A percentile compares a stretch with the other conserved stretches of the same genome.
These are phyloP conservation scores for Parietichytrium sp. DNA, from an alignment of 108 stramenopile genomes.

Conservation along the genomic window DNA sequence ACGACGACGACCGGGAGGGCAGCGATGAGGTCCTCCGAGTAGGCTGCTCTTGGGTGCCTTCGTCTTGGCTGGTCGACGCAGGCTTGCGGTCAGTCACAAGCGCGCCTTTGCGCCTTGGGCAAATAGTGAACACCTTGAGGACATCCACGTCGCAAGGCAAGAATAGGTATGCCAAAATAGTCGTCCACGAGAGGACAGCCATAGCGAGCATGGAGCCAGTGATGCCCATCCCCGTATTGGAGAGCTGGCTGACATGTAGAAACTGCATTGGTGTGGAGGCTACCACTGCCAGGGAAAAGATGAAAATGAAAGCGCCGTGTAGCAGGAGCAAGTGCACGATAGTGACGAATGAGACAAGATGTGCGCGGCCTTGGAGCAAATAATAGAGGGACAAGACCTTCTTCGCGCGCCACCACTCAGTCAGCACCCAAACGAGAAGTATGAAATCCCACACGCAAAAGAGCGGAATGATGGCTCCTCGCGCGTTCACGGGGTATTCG, in stretches of 20 bases:
- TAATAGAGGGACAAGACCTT: constrained; percentile 17
- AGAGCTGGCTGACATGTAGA: background rate
- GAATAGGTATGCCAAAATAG: background rate
- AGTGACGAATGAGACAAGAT: background rate
- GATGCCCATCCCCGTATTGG: background rate
- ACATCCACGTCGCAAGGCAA: constrained; percentile 15
- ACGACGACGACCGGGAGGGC: no score
- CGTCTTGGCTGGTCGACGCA: no score
- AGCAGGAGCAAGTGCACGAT: background rate
- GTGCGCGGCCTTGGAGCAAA: constrained; percentile 19
- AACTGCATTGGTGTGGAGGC: background rate
- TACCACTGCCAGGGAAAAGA: background rate
- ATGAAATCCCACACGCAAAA: constrained; percentile 26
- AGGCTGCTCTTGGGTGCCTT: no score
- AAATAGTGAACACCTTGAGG: no score
- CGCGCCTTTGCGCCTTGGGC: no score
- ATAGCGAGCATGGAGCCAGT: background rate
- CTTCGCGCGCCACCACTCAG: background rate
- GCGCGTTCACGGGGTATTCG: background rate
- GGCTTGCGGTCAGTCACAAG: no score
- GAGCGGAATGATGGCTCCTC: background rate
- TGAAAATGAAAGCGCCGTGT: background rate
- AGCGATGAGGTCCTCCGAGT: no score
- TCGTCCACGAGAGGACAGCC: background rate
- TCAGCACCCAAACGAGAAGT: background rate